Evolutionary conservation across 1,284 basidiomycete genomes (phyloP), one percentile per base, ranked within the genome.

Genomic region (Tilletia caries): DNA sequence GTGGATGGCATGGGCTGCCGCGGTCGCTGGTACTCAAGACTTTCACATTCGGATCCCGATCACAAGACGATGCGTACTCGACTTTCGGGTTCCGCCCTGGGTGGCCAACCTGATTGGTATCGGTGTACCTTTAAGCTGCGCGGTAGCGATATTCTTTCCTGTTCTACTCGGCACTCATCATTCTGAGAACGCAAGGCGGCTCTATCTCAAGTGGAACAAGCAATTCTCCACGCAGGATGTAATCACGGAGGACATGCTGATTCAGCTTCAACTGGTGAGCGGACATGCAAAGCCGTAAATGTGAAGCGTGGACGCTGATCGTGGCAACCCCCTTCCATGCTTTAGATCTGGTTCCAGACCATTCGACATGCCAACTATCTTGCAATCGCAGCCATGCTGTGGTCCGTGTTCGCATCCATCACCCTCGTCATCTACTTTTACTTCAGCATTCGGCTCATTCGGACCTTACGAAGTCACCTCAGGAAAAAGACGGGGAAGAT

Each of bases 11-110:
- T 62, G 58, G 58, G 58, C 58, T 34, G 29, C 58, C 3, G 58
- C 58, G 58, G 58, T 62, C 32, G 58, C 58, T 12, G 32, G 32
- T 2, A 34, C 58, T 3, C 58, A 62, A 37, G 33, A 62, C 58
- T 15, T 62, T 25, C 32, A 33, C 58, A 37, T 33, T 29, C 58
- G 32, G 58, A 37, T 20, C 27, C 18, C 13, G 58, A 25, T 33
- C 58, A 29, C 29, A 27, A 37, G 5, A 15, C 32, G 58, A 41
- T 41, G 37, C 10, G 10, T 6, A 41, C 10, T 20, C 4, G 29
- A n/a, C 0, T 62, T 62, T 15, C 8, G 10, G 37, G 15, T 41
- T 15, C 10, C 37, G 37, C 37, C 37, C 1, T 41, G 37, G 37
- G 37, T 41, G 8, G 37, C 37, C 0, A 41, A 41, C 2, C 1